Evolutionary conservation across 2,329 filamentous ascomycete species (phyloP).

Genomic region (Colletotrichum orchidophilum): DNA sequence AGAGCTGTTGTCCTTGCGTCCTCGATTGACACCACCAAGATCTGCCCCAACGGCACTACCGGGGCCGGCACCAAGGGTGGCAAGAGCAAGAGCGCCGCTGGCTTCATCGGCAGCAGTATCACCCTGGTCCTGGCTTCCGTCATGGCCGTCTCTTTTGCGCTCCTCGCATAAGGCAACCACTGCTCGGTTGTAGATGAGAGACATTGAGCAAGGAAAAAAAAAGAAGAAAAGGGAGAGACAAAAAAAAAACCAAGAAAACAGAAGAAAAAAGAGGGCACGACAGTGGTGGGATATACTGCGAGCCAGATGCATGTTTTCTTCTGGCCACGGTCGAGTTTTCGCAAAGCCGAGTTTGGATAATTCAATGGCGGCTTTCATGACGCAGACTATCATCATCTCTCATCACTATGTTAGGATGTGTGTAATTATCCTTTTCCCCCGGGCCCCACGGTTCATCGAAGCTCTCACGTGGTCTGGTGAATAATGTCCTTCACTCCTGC

Average conservation of each 20-base stretch:
- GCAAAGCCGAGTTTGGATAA: conserved; percentile 19
- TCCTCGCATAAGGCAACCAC: conserved; percentile 18
- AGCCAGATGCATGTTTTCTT: conserved; percentile 13
- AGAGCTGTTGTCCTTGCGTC: conserved; percentile 14
- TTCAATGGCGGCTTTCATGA: not conserved
- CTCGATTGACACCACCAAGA: conserved; percentile 4
- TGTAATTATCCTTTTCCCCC: conserved; percentile 9
- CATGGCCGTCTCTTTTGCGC: conserved; percentile 17
- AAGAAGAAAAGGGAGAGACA: not conserved
- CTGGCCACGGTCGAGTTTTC: not conserved
- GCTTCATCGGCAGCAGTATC: conserved; percentile 17
- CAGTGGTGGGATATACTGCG: conserved; percentile 5
- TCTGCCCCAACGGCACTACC: conserved; percentile 27
- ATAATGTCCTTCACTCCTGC: conserved; percentile 13
- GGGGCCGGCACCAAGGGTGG: not conserved
- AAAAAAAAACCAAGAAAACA: not conserved
- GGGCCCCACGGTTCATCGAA: not conserved
- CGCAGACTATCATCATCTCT: not conserved
- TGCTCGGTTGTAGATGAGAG: not conserved
- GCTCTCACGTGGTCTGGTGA: conserved; percentile 25
- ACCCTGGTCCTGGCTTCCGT: conserved; percentile 22
- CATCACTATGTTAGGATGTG: not conserved
- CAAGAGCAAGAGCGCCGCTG: conserved; percentile 15
- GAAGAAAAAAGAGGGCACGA: not conserved
- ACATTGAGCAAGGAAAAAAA: not conserved